Base-by-base conservation (phyloP, 2,329 filamentous ascomycete species). In the Aureobasidium lini region DNA sequence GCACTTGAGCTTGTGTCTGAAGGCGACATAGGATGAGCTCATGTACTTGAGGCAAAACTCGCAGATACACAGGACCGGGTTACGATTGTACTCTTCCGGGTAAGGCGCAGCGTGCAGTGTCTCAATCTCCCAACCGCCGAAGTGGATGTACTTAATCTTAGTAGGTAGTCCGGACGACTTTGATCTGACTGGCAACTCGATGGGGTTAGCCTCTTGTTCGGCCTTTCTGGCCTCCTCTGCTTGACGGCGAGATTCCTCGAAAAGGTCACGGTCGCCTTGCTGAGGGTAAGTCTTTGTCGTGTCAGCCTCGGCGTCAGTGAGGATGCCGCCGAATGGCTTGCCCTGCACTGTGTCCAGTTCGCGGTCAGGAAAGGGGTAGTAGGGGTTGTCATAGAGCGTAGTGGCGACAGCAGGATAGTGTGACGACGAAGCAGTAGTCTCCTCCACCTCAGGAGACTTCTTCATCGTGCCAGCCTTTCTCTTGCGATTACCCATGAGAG, bases 21-120 rank as follows among this genome's bases (percentile, higher is more conserved):
- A 97, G 13, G 94, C 93, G 31, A 99, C 94, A 68, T 95, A 97
- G 71, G 96, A 93, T 16, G 94, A 97, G 73, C 95, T 96, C 91
- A 99, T 96, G 76, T 99, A 99, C 75, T 97, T 99, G 62, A 99
- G 80, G 71, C 94, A 99, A 73, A 97, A 99, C 73, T 99, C 95
- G 79, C 94, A 99, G 64, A 99, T 97, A 74, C 96, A 97, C n/a
- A 99, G 82, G 39, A 96, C 89, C 32, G 90, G 87, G 70, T 99
- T 97, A 64, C 93, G 86, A 72, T 91, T 97, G 77, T 99, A 99
- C 74, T 99, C 94, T 71, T 96, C 94, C 0, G 94, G 94, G 71
- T 99, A 99, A 11, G 94, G 95, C 40, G 94, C 94, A 32, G 94
- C 93, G 75, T 99, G 96, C 92, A 94, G 97, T 3, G 94, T 99